Evolutionary conservation across 352 stramenopile genomes (phyloP).

Genomic region (Thalassiosira mediterranea): DNA sequence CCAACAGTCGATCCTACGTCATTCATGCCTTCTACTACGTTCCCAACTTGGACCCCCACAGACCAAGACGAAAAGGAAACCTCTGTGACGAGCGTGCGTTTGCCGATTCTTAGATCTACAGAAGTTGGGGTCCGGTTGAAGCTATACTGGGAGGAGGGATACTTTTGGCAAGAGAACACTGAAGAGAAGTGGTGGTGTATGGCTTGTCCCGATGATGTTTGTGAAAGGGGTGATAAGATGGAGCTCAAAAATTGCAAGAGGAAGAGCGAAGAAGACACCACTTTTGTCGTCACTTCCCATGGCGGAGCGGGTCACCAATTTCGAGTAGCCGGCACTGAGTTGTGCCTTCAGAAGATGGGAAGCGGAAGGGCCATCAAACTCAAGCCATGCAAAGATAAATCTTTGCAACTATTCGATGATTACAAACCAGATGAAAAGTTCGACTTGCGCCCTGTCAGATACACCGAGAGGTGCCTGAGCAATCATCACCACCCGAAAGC

Average conservation of each 20-base stretch:
- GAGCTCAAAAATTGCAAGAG: conserved; percentile 32
- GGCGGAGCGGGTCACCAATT: conserved; percentile 32
- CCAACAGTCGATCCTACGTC: not conserved
- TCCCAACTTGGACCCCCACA: not conserved
- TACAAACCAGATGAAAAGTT: conserved; percentile 21
- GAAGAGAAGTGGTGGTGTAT: conserved; percentile 50
- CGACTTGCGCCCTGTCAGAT: conserved; percentile 25
- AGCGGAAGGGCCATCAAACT: conserved; percentile 21
- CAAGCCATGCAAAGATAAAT: conserved; percentile 21
- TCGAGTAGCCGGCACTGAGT: conserved; percentile 31
- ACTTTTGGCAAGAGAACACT: conserved; percentile 49
- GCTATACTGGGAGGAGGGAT: conserved; percentile 43
- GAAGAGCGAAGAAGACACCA: conserved; percentile 26
- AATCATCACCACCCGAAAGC: conserved; percentile 52
- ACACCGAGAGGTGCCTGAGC: conserved; percentile 25
- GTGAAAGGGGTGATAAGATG: conserved; percentile 16
- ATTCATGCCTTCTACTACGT: not conserved
- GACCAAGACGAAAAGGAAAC: not conserved
- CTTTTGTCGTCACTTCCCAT: conserved; percentile 17
- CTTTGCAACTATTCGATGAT: conserved; percentile 28
- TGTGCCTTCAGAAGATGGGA: conserved; percentile 43
- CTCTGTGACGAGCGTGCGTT: not conserved
- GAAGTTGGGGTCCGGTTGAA: conserved; percentile 30
- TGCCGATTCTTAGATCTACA: not conserved
- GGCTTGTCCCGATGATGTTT: conserved; percentile 28